Evolutionary conservation across 495 filamentous ascomycete species (phyloP).

Genomic region (Aspergillus saccharolyticus): DNA sequence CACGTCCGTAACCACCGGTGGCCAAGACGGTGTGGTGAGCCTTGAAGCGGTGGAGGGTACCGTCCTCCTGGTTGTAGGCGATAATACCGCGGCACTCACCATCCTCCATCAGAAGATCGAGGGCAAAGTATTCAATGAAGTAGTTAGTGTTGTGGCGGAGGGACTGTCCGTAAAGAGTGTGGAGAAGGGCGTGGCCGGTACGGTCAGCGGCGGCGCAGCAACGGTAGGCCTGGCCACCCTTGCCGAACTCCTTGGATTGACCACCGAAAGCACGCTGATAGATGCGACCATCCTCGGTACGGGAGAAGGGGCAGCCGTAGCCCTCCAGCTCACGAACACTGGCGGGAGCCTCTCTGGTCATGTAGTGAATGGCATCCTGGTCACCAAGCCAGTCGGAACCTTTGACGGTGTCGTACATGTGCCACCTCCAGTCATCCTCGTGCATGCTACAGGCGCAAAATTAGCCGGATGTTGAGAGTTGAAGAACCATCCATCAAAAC

Average conservation of each 20-base stretch:
- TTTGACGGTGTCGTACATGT: constrained; percentile 99
- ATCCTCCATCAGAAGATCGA: constrained; percentile 94
- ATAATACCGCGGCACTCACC: constrained; percentile 93
- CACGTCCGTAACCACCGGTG: constrained; percentile 92
- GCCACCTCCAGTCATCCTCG: constrained; percentile 97
- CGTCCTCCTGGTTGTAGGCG: constrained; percentile 97
- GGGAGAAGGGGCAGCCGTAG: constrained; percentile 95
- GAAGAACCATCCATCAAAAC: constrained; percentile 16
- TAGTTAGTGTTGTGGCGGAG: constrained; percentile 97
- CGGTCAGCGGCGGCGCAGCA: constrained; percentile 92
- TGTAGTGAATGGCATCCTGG: constrained; percentile 99
- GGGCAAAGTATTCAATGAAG: constrained; percentile 98
- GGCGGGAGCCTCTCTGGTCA: constrained; percentile 90
- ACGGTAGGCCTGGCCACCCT: constrained; percentile 95
- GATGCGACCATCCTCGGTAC: constrained; percentile 95
- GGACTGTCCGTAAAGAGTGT: constrained; percentile 97
- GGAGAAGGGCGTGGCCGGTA: constrained; percentile 92
- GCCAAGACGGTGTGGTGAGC: constrained; percentile 93
- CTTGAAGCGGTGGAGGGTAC: constrained; percentile 92
- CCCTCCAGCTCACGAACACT: constrained; percentile 94
- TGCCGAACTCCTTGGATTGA: constrained; percentile 90
- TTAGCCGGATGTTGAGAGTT: constrained; percentile 11
- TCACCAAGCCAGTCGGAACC: constrained; percentile 98
- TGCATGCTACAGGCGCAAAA: constrained; percentile 53
- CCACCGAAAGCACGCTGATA: constrained; percentile 98